Evolutionary conservation across 352 stramenopile species (phyloP), one percentile per base, ranked within the genome.

Genomic region (Phytophthora pisi): DNA sequence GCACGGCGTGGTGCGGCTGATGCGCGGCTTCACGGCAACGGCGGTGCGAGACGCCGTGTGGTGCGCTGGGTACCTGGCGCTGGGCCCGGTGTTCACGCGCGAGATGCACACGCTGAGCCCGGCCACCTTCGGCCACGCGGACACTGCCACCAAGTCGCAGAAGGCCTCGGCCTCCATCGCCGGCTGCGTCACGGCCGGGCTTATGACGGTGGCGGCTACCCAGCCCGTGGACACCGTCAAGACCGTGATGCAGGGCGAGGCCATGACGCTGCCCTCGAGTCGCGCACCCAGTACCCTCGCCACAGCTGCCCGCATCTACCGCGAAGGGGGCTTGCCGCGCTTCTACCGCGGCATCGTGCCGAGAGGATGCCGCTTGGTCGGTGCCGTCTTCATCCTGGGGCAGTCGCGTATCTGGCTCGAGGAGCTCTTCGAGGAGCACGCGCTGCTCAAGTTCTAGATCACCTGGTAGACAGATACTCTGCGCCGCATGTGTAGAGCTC

Each of bases 201-300:
- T 96, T 16, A 68, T 92, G 26, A 92, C 88, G 1, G 86, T 96
- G 15, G 79, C 79, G 54, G 84, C 67, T 31, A 96, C 85, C 51
- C 88, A 96, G 71, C 88, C 88, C 6, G 70, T 96, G 11, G 88
- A 96, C 57, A 96, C 86, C 11, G 61, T 95, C 57, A 95, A 95
- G 77, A 95, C 87, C 0, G 84, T 95, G 24, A 91, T 93, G 79
- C 88, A 95, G 61, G 88, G 88, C 31, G 84, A 95, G 55, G 84
- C 85, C 15, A 72, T 93, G 65, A 47, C 55, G 28, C 52, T 90
- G 13, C 66, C 79, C 2, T 70, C 79, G 1, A 60, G 70, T 30
- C 71, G 70, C 11, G 64, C 79, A 1, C 68, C 78, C 11, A 84
- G 69, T 38, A 74, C 83, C n/a, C 59, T 84, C 43, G 72, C 75